Base-by-base conservation (phyloP, 1,284 basidiomycete genomes). In the Anthracocystis panici-leucophaei region DNA sequence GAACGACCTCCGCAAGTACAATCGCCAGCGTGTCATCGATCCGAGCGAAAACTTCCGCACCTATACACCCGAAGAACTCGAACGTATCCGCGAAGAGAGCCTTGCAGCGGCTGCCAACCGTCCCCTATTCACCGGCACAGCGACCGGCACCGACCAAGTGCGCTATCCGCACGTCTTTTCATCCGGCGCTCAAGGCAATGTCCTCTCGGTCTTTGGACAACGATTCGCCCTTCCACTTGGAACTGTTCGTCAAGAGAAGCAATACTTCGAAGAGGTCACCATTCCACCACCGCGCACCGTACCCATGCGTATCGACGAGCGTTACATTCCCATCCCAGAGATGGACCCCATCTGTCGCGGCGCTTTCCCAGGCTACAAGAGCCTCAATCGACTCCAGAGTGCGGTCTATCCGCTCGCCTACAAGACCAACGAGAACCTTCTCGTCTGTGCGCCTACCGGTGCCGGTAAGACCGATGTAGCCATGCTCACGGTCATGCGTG, bases 401-500 rank as follows among this genome's bases (percentile, higher is more conserved):
- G 94, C 97, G 61, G 92, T 99, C 14, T 98, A 92, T 86, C 92
- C 93, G 0, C 93, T 93, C 2, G 97, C 95, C 1, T 98, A 97
- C 86, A 88, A 90, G 23, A 92, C 94, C 1, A 98, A 97, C 78
- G 97, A 98, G 86, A 99, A 99, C 82, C 90, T 99, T 88, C 90
- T 99, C 41, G 93, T 95, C 80, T 80, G 90, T 80, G 41, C 80
- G 21, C 75, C 79, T 0, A 51, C 67, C 1, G 83, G 83, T 74
- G 83, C 82, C 3, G 97, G 97, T 87, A 99, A 99, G 93, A 99
- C 97, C 0, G 97, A 99, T 85, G 93, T 99, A 0, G 97, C 97
- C 0, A 94, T 99, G 91, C 88, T 99, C 81, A 89, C 93, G 1
- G 92, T 99, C 65, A 89, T 99, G 56, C 92, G 95, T 23, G 93